These are phyloP conservation scores for Heteromeles arbutifolia DNA, from an alignment of 306 rosid species.

Conservation along the genomic window DNA sequence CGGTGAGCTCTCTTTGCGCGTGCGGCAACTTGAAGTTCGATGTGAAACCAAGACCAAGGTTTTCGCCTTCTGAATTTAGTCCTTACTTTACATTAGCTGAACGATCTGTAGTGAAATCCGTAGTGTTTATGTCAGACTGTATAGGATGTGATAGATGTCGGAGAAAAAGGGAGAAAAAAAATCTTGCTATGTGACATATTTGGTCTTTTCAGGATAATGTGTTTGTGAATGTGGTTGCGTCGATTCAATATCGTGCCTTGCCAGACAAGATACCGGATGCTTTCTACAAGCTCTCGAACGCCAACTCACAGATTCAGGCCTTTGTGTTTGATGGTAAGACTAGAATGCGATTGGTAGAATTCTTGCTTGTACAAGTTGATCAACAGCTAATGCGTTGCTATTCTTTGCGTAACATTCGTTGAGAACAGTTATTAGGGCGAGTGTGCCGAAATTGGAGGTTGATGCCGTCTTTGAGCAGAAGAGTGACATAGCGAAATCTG, in stretches of 20 bases:
- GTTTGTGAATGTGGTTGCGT: slow-evolving; percentile 61
- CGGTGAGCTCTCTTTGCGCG: slow-evolving; percentile 54
- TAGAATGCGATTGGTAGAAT: slow-evolving; percentile 4
- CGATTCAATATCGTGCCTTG: slow-evolving; percentile 56
- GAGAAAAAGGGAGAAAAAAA: not conserved
- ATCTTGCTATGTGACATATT: not conserved
- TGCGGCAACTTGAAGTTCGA: slow-evolving; percentile 55
- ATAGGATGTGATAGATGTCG: not conserved
- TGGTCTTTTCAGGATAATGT: slow-evolving; percentile 51
- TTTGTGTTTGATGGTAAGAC: slow-evolving; percentile 63
- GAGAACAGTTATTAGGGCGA: slow-evolving; percentile 50
- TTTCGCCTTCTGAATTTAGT: not conserved
- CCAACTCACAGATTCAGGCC: slow-evolving; percentile 60
- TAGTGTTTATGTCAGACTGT: not conserved
- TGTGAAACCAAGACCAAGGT: slow-evolving; percentile 75
- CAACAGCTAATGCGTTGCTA: slow-evolving; percentile 10
- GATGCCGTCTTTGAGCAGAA: slow-evolving; percentile 71
- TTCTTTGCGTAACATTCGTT: not conserved
- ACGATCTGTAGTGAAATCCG: not conserved
- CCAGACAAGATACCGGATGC: slow-evolving; percentile 59
- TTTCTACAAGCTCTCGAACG: slow-evolving; percentile 63
- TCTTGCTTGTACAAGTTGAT: not conserved
- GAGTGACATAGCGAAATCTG: slow-evolving; percentile 57
- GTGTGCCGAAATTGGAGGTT: slow-evolving; percentile 60
- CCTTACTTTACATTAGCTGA: not conserved